These are phyloP conservation scores for Coemansia sp. DNA, from an alignment of 192 early-diverging fungal genomes.

Conservation along the genomic window DNA sequence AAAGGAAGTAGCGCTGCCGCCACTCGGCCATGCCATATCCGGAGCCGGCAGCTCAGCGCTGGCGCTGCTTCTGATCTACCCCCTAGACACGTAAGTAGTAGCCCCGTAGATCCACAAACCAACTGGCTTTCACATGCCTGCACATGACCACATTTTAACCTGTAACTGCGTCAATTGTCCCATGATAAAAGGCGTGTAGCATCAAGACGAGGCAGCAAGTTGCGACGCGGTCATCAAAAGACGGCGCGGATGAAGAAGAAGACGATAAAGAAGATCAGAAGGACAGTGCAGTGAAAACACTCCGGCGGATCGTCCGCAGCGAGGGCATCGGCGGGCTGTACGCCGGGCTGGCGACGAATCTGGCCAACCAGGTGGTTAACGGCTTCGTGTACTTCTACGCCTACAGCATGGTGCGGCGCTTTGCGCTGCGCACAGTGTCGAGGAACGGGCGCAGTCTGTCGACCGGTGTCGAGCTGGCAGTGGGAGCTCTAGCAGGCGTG, in stretches of 20 bases:
- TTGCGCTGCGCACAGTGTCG: conserved; percentile 26
- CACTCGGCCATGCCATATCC: conserved; percentile 88
- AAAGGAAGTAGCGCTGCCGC: conserved; percentile 60
- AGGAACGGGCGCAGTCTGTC: conserved; percentile 55
- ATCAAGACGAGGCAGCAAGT: conserved; percentile 97
- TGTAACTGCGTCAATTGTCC: background rate
- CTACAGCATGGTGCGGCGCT: conserved; percentile 70
- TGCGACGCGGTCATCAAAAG: conserved; percentile 58
- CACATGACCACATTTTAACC: background rate
- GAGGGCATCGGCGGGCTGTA: conserved; percentile 90
- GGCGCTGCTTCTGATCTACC: conserved; percentile 88
- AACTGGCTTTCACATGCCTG: background rate
- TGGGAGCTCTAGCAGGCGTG: conserved; percentile 90
- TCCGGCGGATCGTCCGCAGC: conserved; percentile 73
- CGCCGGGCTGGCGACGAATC: conserved; percentile 78
- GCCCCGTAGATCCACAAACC: background rate
- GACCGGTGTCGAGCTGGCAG: conserved; percentile 80
- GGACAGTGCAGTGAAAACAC: conserved; percentile 63
- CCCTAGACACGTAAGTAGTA: conserved; percentile 72
- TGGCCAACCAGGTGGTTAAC: conserved; percentile 73
- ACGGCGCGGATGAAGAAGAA: conserved; percentile 16
- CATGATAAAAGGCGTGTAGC: conserved; percentile 39
- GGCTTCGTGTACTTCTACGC: conserved; percentile 88
- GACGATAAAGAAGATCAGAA: conserved; percentile 51
- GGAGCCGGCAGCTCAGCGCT: conserved; percentile 90